phyloP scores from a whole-genome alignment of 805 yeast genomes.

The Kodamaea kaohsiungensis region DNA sequence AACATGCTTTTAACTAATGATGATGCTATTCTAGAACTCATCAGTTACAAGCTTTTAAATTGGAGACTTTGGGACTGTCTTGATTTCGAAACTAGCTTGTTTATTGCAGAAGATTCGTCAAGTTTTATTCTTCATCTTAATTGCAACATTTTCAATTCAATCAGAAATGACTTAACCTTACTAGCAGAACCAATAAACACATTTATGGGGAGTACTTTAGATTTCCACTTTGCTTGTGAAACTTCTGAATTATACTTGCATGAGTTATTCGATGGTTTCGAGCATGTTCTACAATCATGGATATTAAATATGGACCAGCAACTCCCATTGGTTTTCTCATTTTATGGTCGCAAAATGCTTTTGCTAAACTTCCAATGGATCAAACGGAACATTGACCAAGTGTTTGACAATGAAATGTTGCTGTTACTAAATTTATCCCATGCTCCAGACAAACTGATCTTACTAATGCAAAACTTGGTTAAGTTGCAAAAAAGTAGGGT shows the following conservation, averaged over 20 bases:
- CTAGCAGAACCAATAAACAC: neutral
- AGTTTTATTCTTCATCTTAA: slow-evolving; percentile 5
- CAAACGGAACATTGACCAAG: slow-evolving; percentile 10
- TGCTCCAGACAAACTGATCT: neutral
- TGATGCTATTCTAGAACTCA: slow-evolving; percentile 13
- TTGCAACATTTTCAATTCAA: slow-evolving; percentile 11
- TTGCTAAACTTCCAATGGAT: slow-evolving; percentile 18
- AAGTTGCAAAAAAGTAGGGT: slow-evolving; percentile 12
- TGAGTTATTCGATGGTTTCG: slow-evolving; percentile 10
- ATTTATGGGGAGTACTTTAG: neutral
- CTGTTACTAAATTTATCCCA: neutral
- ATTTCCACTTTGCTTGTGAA: slow-evolving; percentile 1
- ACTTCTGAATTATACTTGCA: neutral
- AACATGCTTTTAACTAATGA: slow-evolving; percentile 9
- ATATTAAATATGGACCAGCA: slow-evolving; percentile 22
- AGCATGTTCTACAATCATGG: slow-evolving; percentile 21
- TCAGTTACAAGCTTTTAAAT: slow-evolving; percentile 8
- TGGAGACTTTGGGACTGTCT: slow-evolving; percentile 9
- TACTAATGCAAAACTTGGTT: slow-evolving; percentile 6
- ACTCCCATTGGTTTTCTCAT: slow-evolving; percentile 26
- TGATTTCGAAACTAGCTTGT: slow-evolving; percentile 4
- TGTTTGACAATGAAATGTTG: slow-evolving; percentile 8
- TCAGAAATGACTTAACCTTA: slow-evolving; percentile 1
- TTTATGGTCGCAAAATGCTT: slow-evolving; percentile 22
- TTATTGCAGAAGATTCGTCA: neutral